A percentile compares a stretch with the other conserved stretches of the same genome.
These are phyloP conservation scores for Solanum sejunctum DNA, from an alignment of 257 asterid species.

Conservation along the genomic window DNA sequence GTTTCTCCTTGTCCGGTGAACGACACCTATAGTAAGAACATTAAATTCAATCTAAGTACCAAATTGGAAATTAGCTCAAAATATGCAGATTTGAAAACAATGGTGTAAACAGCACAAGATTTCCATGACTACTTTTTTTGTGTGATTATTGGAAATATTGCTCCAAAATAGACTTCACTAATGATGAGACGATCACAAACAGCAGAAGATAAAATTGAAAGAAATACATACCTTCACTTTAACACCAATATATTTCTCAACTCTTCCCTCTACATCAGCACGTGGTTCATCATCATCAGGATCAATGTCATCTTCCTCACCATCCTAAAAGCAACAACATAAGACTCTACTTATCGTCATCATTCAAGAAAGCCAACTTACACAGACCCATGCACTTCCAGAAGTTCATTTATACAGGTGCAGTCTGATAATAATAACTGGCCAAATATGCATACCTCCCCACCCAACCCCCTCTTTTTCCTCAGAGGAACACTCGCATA, in stretches of 20 bases:
- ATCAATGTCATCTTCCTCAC: constrained; percentile 59
- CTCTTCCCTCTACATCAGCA: constrained; percentile 69
- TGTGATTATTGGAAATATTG: background rate
- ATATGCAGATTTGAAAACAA: background rate
- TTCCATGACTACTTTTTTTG: background rate
- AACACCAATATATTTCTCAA: constrained; percentile 93
- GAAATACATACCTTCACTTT: constrained; percentile 76
- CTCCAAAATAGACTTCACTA: background rate
- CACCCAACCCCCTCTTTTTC: too few relatives aligned
- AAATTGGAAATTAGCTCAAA: constrained; percentile 1
- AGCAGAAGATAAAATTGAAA: background rate
- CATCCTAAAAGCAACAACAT: constrained; percentile 47
- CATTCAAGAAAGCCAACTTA: background rate
- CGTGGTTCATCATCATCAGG: constrained; percentile 82
- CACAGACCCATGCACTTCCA: background rate
- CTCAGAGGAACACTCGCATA: background rate
- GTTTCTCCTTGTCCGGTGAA: constrained; percentile 99
- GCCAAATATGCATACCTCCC: background rate
- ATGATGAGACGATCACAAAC: background rate
- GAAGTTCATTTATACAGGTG: background rate
- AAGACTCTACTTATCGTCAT: background rate
- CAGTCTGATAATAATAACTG: background rate
- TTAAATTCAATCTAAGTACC: background rate
- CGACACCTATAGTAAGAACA: constrained; percentile 54
- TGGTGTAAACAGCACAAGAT: background rate